Conservation (phyloP, 768 basidiomycete species). For the Chalciporus pseudorubinellus region DNA sequence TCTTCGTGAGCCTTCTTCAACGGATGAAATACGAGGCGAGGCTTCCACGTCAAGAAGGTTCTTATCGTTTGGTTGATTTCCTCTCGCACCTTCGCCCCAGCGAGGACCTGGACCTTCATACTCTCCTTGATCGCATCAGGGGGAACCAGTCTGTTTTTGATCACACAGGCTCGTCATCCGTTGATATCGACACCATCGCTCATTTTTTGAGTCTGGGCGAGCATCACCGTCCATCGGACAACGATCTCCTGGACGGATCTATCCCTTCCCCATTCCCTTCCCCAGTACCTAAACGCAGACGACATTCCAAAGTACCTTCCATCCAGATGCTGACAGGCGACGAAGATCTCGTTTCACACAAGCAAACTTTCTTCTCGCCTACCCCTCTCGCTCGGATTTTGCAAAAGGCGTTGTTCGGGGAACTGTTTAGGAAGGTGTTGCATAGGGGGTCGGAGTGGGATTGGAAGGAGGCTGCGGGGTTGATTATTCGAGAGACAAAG, state of each 20-base stretch:
- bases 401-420: constrained; percentile 16
- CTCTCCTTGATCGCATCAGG: constrained; percentile 18
- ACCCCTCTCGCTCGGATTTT: constrained; percentile 24
- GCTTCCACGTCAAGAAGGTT: background rate
- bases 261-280: background rate
- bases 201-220: constrained; percentile 24
- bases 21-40: constrained; percentile 27
- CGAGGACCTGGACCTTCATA: constrained; percentile 16
- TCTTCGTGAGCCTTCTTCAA: constrained; percentile 39
- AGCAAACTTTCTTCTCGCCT: constrained; percentile 15
- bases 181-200: constrained; percentile 16
- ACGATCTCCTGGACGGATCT: constrained; percentile 4
- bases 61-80: constrained; percentile 26
- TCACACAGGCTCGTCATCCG: background rate
- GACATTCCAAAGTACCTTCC: constrained; percentile 10
- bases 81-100: constrained; percentile 17
- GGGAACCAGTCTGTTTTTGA: background rate
- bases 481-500: constrained; percentile 18
- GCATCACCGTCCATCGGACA: background rate
- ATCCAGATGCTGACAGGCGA: constrained; percentile 17
- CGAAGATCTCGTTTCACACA: background rate
- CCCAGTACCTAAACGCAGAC: background rate
- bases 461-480: constrained; percentile 16
- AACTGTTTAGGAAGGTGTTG: constrained; percentile 21
- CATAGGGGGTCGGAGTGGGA: constrained; percentile 19